These are phyloP conservation scores for Cystobasidium slooffiae DNA, from an alignment of 1,284 basidiomycete genomes.

Conservation along the genomic window DNA sequence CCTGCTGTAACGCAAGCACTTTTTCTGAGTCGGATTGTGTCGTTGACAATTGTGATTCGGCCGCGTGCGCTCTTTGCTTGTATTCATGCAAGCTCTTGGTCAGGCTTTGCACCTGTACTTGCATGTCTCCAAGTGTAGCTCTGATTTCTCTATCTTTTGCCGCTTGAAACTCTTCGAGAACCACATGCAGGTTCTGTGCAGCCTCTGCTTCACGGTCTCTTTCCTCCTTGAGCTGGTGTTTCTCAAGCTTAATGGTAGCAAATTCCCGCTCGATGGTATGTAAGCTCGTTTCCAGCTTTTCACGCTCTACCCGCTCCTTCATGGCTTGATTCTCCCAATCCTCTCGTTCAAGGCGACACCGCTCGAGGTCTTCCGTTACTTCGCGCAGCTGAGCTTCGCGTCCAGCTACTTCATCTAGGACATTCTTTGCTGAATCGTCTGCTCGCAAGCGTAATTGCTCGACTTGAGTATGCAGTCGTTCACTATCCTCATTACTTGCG, in stretches of 20 bases:
- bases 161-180: constrained; percentile 89
- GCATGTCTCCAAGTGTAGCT: constrained; percentile 79
- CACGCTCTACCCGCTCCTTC: constrained; percentile 72
- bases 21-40: constrained; percentile 69
- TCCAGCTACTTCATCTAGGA: constrained; percentile 68
- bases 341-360: constrained; percentile 78
- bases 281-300: constrained; percentile 66
- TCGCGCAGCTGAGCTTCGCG: constrained; percentile 82
- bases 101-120: constrained; percentile 70
- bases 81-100: constrained; percentile 79
- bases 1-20: constrained; percentile 75
- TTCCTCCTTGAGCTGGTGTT: constrained; percentile 64
- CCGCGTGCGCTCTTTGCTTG: constrained; percentile 80
- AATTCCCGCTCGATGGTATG: constrained; percentile 67
- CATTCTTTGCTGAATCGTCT: constrained; percentile 54
- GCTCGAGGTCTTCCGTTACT: constrained; percentile 78
- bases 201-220: constrained; percentile 74
- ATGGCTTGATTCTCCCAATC: constrained; percentile 81
- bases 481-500: constrained; percentile 71
- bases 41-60: constrained; percentile 80
- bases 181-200: constrained; percentile 81
- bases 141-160: constrained; percentile 64
- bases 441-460: constrained; percentile 60
- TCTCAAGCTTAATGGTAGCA: constrained; percentile 61
- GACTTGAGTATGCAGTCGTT: constrained; percentile 71